A percentile compares a stretch with the other conserved stretches of the same genome.
phyloP scores from a whole-genome alignment of 2,329 filamentous ascomycete species.

The Whalleya microplaca region DNA sequence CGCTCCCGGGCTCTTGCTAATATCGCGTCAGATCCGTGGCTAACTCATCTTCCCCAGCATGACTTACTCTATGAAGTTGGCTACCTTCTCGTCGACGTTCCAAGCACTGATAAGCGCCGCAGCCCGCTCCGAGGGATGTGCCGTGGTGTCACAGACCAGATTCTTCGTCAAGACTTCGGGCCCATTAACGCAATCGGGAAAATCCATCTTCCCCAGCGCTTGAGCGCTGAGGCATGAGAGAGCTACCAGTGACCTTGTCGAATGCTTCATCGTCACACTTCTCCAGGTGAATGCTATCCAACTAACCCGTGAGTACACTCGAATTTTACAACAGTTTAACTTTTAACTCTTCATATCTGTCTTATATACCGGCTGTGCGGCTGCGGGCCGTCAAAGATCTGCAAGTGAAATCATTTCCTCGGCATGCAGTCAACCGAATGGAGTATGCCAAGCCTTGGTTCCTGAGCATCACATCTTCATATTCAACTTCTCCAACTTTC shows the following conservation, averaged over 20 bases:
- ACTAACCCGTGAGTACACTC: not conserved
- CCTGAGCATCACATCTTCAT: not conserved
- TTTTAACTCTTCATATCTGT: not conserved
- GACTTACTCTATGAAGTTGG: slow-evolving; percentile 39
- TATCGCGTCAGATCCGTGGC: slow-evolving; percentile 12
- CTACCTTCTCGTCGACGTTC: slow-evolving; percentile 40
- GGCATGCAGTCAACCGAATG: not conserved
- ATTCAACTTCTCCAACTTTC: not conserved
- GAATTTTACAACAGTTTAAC: not conserved
- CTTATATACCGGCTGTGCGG: not conserved
- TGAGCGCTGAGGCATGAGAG: slow-evolving; percentile 19
- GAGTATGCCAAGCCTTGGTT: not conserved
- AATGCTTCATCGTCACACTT: slow-evolving; percentile 10
- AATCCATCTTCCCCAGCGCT: slow-evolving; percentile 26
- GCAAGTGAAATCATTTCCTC: not conserved
- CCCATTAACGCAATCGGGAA: slow-evolving; percentile 39
- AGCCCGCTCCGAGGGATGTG: slow-evolving; percentile 35
- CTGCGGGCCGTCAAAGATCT: not conserved
- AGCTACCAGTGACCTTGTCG: not conserved
- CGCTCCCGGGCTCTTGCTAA: slow-evolving; percentile 48
- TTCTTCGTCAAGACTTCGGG: slow-evolving; percentile 37
- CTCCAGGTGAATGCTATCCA: not conserved
- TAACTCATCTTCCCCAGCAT: not conserved
- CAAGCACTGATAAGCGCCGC: slow-evolving; percentile 37
- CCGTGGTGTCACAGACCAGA: slow-evolving; percentile 37